Evolutionary conservation across 495 filamentous ascomycete species (phyloP).

Genomic region (Annulohypoxylon nitens): DNA sequence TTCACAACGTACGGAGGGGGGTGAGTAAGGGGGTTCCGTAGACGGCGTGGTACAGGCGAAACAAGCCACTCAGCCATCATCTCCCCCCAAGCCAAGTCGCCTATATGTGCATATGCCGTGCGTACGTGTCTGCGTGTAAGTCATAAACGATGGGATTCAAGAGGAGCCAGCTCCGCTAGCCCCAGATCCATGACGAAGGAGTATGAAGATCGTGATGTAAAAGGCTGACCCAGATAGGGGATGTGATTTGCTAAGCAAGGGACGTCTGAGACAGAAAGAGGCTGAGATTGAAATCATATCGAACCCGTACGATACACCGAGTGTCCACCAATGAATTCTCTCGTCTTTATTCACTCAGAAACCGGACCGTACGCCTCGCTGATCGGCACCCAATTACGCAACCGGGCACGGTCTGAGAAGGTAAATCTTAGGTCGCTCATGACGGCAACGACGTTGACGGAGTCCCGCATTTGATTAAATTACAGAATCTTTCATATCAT

Average conservation of each 20-base stretch:
- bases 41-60: constrained; percentile 13
- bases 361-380: constrained; percentile 24
- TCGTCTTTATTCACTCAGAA: constrained; percentile 26
- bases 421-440: constrained; percentile 40
- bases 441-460: constrained; percentile 36
- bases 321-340: constrained; percentile 36
- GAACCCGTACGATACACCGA: constrained; percentile 17
- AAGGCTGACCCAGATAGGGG: constrained; percentile 13
- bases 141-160: constrained; percentile 6
- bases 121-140: constrained; percentile 19
- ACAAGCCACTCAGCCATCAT: neutral
- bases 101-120: constrained; percentile 18
- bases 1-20: constrained; percentile 18
- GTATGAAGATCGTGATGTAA: constrained; percentile 30
- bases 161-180: constrained; percentile 7
- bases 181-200: constrained; percentile 10
- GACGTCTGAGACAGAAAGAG: constrained; percentile 30
- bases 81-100: neutral
- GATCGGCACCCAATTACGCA: constrained; percentile 46
- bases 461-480: constrained; percentile 30
- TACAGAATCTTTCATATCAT: constrained; percentile 16
- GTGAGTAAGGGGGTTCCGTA: constrained; percentile 11
- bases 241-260: constrained; percentile 35
- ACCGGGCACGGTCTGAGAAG: constrained; percentile 25
- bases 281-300: constrained; percentile 32